Percentiles rank a stretch among this genome's conserved stretches.
Evolutionary conservation across 441 rosid species (phyloP).

Genomic region (Croton laevigatus): DNA sequence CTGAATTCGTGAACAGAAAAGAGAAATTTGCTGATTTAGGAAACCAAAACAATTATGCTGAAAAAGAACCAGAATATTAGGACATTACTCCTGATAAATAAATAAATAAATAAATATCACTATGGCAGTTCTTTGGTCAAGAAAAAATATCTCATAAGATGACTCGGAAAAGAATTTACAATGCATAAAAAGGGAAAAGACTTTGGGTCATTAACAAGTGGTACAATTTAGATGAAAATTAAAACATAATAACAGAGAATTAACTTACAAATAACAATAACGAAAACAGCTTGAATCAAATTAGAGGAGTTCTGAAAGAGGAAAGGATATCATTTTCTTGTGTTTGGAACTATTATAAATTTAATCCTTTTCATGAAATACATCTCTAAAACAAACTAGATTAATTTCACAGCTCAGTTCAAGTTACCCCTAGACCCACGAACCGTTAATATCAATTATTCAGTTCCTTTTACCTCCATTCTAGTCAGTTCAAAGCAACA

Average conservation of each 20-base stretch:
- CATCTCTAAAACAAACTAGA: neutral
- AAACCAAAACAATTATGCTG: neutral
- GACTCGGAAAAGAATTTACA: neutral
- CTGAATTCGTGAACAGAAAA: neutral
- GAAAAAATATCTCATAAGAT: neutral
- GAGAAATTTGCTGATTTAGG: too few relatives aligned
- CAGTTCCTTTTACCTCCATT: neutral
- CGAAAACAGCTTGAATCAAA: neutral
- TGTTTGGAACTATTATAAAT: neutral
- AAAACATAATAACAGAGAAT: neutral
- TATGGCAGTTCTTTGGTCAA: neutral
- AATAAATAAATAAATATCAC: neutral
- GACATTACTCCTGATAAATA: neutral
- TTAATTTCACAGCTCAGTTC: neutral
- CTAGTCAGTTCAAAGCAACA: neutral
- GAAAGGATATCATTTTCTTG: neutral
- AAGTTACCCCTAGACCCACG: neutral
- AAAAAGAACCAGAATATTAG: neutral
- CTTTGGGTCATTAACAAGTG: neutral
- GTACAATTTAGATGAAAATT: neutral
- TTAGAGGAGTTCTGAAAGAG: neutral
- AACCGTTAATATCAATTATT: neutral
- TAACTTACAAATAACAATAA: neutral
- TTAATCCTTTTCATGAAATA: neutral
- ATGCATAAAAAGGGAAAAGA: neutral